Conservation (phyloP, 495 filamentous ascomycete genomes). For the Lasiosphaeriaceae sp. region DNA sequence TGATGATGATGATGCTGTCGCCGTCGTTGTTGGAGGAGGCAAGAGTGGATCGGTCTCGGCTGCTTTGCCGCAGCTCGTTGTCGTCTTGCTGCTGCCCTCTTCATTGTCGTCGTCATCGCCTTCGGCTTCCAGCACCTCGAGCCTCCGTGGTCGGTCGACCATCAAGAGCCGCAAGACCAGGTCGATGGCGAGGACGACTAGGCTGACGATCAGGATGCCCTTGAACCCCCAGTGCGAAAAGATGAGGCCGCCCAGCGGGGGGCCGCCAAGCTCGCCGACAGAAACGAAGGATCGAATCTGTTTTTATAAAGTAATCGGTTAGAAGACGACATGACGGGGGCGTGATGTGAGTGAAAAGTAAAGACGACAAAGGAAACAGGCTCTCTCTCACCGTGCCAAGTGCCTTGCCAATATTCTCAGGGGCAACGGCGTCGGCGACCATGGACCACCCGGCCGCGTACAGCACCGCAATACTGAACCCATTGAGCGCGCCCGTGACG, state of each 20-base stretch:
- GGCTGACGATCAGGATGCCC: slow-evolving; percentile 7
- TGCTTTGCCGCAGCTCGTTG: too few species aligned
- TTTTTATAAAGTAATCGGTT: background rate
- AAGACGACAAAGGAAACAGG: background rate
- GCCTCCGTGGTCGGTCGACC: slow-evolving; percentile 2
- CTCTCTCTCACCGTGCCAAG: background rate
- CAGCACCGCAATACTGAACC: slow-evolving; percentile 7
- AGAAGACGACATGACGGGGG: background rate
- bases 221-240: slow-evolving; percentile 7
- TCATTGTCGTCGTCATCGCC: background rate
- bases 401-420: slow-evolving; percentile 8
- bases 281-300: slow-evolving; percentile 9
- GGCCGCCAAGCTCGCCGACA: slow-evolving; percentile 4
- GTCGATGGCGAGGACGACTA: slow-evolving; percentile 6
- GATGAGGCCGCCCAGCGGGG: slow-evolving; percentile 3
- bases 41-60: background rate
- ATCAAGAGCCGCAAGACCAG: slow-evolving; percentile 9
- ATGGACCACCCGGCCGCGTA: slow-evolving; percentile 9
- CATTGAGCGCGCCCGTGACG: slow-evolving; percentile 4
- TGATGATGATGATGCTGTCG: background rate
- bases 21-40: background rate
- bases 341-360: background rate
- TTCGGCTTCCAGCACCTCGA: background rate
- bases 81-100: background rate
- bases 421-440: slow-evolving; percentile 7